phyloP scores from a whole-genome alignment of 164 flowering plant species.

The Berberis vulgaris region DNA sequence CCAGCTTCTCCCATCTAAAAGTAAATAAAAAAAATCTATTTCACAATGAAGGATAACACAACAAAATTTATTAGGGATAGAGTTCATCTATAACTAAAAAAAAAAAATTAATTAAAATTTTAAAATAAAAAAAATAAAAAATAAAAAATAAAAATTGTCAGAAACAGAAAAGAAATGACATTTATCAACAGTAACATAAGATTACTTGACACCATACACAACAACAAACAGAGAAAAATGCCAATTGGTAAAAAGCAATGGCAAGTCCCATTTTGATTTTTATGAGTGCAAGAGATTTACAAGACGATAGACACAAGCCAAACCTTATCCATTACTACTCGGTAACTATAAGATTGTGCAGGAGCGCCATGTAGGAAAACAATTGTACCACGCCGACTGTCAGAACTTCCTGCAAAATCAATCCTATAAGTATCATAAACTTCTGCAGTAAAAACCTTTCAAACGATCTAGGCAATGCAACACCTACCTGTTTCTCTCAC shows the following conservation, averaged over 20 bases:
- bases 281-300: too few relatives aligned
- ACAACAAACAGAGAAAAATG: too few relatives aligned
- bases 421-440: background rate
- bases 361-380: slow-evolving; percentile 97
- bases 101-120: background rate
- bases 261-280: too few relatives aligned
- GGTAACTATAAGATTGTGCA: slow-evolving; percentile 87
- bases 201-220: background rate
- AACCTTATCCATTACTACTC: slow-evolving; percentile 93
- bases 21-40: background rate
- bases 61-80: too few relatives aligned
- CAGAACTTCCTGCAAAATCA: slow-evolving; percentile 47
- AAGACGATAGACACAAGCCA: background rate
- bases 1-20: slow-evolving; percentile 78
- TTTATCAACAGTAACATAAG: background rate
- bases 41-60: too few relatives aligned
- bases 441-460: background rate
- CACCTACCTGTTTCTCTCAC: slow-evolving; percentile 86
- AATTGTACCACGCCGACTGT: slow-evolving; percentile 64
- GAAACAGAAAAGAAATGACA: background rate
- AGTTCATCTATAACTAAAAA: too few relatives aligned
- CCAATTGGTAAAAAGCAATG: too few relatives aligned
- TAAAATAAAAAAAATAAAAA: background rate
- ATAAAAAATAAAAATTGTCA: background rate
- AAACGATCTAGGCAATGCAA: background rate